Evolutionary conservation across 805 yeast genomes (phyloP).

Genomic region (Metschnikowia colocasiae): DNA sequence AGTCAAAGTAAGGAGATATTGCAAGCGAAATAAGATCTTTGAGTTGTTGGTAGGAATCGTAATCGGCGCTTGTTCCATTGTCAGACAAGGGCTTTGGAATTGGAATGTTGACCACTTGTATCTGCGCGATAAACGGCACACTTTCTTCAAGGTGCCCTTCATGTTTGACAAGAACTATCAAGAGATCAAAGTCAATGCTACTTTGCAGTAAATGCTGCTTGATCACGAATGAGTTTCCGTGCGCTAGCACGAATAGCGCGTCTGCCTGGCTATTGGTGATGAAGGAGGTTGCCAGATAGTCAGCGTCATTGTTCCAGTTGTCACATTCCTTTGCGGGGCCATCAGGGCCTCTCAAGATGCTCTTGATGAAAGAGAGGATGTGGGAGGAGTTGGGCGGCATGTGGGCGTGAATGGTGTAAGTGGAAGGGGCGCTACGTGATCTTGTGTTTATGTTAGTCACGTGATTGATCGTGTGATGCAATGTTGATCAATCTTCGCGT

Average conservation of each 20-base stretch:
- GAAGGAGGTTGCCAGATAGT: conserved; percentile 9
- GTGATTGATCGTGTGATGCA: background rate
- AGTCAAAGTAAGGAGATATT: conserved; percentile 66
- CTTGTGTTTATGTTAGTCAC: conserved; percentile 3
- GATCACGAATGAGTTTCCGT: conserved; percentile 5
- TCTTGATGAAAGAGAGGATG: conserved; percentile 2
- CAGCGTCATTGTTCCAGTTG: conserved; percentile 4
- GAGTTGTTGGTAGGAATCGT: conserved; percentile 47
- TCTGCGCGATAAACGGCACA: conserved; percentile 11
- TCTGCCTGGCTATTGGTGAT: conserved; percentile 8
- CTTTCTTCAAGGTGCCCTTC: conserved; percentile 7
- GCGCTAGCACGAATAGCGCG: conserved; percentile 14
- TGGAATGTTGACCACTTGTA: conserved; percentile 17
- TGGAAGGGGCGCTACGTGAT: background rate
- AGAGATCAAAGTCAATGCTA: conserved; percentile 5
- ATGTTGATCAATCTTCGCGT: background rate
- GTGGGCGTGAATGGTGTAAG: background rate
- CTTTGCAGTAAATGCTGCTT: conserved; percentile 6
- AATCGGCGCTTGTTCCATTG: background rate
- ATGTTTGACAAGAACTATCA: conserved; percentile 12
- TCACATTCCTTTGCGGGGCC: background rate
- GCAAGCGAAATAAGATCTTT: conserved; percentile 59
- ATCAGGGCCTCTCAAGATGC: background rate
- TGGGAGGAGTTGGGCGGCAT: background rate
- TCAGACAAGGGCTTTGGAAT: background rate